These are phyloP conservation scores for Fraxinus baroniana DNA, from an alignment of 305 asterid genomes.

Conservation along the genomic window DNA sequence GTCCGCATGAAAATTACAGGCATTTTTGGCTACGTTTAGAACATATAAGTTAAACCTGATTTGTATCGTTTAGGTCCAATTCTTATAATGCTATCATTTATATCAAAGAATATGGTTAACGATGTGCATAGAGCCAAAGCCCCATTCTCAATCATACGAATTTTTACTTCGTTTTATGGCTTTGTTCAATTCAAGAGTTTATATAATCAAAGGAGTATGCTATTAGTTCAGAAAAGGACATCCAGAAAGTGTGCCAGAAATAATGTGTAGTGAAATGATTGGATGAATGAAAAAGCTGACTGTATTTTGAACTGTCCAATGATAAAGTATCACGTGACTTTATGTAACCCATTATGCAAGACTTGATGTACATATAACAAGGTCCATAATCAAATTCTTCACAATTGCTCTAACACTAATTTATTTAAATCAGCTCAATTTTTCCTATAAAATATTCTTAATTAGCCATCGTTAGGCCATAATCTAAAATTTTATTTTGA, in stretches of 20 bases:
- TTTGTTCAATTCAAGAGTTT: neutral
- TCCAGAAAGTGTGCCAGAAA: too few relatives aligned
- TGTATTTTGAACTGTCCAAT: too few relatives aligned
- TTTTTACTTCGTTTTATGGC: neutral
- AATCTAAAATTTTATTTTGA: neutral
- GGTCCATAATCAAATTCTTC: neutral
- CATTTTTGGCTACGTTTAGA: too few relatives aligned
- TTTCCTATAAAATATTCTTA: neutral
- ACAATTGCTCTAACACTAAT: neutral
- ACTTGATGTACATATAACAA: too few relatives aligned
- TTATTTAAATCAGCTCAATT: neutral
- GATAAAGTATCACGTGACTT: too few relatives aligned
- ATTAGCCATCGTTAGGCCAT: neutral
- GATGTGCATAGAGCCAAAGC: neutral
- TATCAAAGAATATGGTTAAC: neutral
- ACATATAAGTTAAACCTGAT: too few relatives aligned
- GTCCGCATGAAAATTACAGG: neutral
- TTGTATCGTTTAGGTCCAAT: neutral
- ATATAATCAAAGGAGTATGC: too few relatives aligned
- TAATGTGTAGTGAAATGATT: too few relatives aligned
- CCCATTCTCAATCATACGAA: neutral
- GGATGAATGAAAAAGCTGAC: too few relatives aligned
- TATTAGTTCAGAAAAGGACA: too few relatives aligned
- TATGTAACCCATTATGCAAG: too few relatives aligned
- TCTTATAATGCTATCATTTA: neutral